Conservation (phyloP, 2,329 filamentous ascomycete genomes). For the Cadophora sp. region DNA sequence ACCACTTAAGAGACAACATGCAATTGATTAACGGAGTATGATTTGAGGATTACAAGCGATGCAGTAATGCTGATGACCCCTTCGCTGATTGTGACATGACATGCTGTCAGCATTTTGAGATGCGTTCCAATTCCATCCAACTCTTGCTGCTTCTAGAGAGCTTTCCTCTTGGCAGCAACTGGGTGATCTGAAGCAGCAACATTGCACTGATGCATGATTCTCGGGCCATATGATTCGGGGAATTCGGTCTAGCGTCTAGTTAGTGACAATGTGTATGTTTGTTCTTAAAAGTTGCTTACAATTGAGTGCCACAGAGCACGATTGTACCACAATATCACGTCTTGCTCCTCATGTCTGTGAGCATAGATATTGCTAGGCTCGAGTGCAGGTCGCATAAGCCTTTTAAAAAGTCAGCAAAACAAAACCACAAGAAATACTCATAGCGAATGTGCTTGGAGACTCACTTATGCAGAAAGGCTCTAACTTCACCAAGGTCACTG, state of each 20-base stretch:
- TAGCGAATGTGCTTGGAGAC: slow-evolving; percentile 3
- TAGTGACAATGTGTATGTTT: slow-evolving; percentile 23
- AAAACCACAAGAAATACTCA: too few relatives aligned
- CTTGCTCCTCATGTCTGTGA: slow-evolving; percentile 46
- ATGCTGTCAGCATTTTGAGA: too few relatives aligned
- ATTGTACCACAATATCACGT: slow-evolving; percentile 50
- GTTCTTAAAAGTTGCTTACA: slow-evolving; percentile 34
- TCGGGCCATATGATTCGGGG: slow-evolving; percentile 47
- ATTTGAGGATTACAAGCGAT: too few relatives aligned
- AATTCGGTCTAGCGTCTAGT: slow-evolving; percentile 40
- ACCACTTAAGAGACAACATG: too few relatives aligned
- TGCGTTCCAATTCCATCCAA: not conserved
- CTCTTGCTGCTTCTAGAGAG: not conserved
- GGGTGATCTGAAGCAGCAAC: slow-evolving; percentile 34
- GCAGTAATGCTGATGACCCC: too few relatives aligned
- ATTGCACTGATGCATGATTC: slow-evolving; percentile 49
- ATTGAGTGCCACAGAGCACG: slow-evolving; percentile 49
- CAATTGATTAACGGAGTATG: too few relatives aligned
- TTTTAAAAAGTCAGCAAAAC: slow-evolving; percentile 18
- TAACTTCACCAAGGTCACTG: slow-evolving; percentile 42
- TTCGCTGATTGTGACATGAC: too few relatives aligned
- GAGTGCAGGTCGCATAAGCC: slow-evolving; percentile 47
- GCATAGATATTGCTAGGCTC: slow-evolving; percentile 46
- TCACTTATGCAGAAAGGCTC: slow-evolving; percentile 45
- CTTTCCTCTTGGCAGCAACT: slow-evolving; percentile 14